phyloP scores from a whole-genome alignment of 495 filamentous ascomycete genomes.

The Penicillium antarcticum region DNA sequence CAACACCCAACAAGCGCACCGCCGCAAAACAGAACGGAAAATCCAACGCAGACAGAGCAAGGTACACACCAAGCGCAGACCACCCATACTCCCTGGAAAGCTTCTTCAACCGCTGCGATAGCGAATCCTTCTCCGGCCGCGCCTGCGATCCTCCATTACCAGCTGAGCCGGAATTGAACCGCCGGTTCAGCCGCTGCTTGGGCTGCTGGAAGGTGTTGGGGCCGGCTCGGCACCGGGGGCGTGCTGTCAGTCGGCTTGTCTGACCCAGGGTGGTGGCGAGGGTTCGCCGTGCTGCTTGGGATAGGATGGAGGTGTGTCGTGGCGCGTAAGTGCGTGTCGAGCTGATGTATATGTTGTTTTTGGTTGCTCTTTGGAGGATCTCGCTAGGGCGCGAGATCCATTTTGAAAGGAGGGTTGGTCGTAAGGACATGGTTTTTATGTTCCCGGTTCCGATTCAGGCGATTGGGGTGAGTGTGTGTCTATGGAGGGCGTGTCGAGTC shows the following conservation, averaged over 20 bases:
- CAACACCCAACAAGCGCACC: conserved; percentile 77
- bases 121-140: conserved; percentile 42
- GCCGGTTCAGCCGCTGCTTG: conserved; percentile 13
- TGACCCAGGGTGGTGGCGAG: neutral
- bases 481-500: too few relatives aligned
- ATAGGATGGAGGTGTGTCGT: neutral
- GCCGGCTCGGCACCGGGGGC: conserved; percentile 1
- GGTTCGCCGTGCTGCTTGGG: conserved; percentile 5
- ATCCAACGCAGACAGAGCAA: conserved; percentile 76
- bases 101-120: conserved; percentile 70
- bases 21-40: conserved; percentile 94
- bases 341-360: neutral
- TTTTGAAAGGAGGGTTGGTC: conserved; percentile 17
- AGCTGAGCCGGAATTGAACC: conserved; percentile 26
- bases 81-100: conserved; percentile 94
- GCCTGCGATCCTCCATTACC: conserved; percentile 4
- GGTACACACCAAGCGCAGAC: conserved; percentile 88
- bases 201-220: conserved; percentile 4
- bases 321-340: neutral
- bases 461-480: neutral
- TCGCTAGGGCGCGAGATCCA: conserved; percentile 20
- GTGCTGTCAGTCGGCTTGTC: neutral
- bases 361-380: conserved; percentile 10
- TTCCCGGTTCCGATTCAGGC: neutral
- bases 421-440: conserved; percentile 16